These are phyloP conservation scores for Geotrichum cucujoidarum DNA, from an alignment of 1,139 yeast genomes.

Conservation along the genomic window DNA sequence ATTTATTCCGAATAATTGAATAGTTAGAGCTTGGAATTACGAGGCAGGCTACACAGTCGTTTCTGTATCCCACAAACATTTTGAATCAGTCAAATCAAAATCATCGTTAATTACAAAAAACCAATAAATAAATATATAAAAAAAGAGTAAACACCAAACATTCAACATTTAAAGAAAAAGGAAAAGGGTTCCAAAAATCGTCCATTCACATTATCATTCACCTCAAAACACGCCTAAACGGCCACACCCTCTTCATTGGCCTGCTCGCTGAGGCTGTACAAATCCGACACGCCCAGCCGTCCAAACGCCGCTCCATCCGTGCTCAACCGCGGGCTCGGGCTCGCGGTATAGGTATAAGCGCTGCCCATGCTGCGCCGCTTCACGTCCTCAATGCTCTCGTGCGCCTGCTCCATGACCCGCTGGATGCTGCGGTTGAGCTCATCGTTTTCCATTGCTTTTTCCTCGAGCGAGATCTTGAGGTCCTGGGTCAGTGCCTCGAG, in stretches of 20 bases:
- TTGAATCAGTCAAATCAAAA: no score
- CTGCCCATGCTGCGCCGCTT: constrained; percentile 22
- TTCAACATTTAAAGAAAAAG: no score
- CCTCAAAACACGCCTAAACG: no score
- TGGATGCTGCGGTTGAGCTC: constrained; percentile 33
- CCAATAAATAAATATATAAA: no score
- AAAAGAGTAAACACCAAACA: no score
- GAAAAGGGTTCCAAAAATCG: no score
- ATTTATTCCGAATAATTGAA: no score
- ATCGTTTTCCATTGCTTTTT: constrained; percentile 38
- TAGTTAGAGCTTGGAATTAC: no score
- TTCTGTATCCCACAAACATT: no score
- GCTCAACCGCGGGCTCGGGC: neutral
- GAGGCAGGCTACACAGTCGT: no score
- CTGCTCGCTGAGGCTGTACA: neutral
- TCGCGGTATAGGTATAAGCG: neutral
- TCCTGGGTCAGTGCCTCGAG: constrained; percentile 35
- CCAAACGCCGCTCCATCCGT: neutral
- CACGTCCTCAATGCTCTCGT: constrained; percentile 33
- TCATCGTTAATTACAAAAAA: no score
- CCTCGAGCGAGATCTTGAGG: constrained; percentile 36
- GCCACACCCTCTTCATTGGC: neutral
- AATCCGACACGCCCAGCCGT: neutral
- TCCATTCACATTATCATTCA: no score
- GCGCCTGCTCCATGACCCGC: constrained; percentile 35